A percentile compares a stretch with the other conserved stretches of the same genome.
Conservation (phyloP, 208 protist species). For the Crithidia mellificae region DNA sequence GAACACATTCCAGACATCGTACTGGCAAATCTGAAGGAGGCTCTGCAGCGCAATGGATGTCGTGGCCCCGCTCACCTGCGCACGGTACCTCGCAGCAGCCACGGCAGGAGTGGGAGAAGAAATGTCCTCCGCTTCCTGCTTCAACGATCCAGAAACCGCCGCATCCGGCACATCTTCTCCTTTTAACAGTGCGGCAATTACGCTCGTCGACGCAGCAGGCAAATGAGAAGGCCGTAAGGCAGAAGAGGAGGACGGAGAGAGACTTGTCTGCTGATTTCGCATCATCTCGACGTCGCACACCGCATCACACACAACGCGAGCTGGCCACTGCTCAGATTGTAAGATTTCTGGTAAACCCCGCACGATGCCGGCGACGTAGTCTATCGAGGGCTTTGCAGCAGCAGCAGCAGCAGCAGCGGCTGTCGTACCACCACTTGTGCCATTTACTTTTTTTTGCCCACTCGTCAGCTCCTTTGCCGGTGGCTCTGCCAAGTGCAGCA, state of each 20-base stretch:
- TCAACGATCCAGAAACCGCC: neutral
- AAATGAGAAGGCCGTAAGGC: too few species aligned
- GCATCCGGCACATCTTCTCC: neutral
- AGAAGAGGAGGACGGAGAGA: too few species aligned
- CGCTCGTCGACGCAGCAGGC: neutral
- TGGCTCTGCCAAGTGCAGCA: conserved; percentile 16
- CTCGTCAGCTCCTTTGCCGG: too few species aligned
- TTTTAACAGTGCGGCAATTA: neutral
- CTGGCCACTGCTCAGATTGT: conserved; percentile 43
- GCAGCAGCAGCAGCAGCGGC: too few species aligned
- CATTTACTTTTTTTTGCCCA: too few species aligned
- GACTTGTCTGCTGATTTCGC: too few species aligned
- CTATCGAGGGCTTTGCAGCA: conserved; percentile 9
- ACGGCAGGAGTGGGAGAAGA: neutral
- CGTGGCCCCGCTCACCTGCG: conserved; percentile 21
- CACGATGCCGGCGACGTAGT: conserved; percentile 37
- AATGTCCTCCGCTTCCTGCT: neutral
- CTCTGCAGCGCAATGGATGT: conserved; percentile 31
- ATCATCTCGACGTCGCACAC: too few species aligned
- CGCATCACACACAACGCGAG: conserved; percentile 33
- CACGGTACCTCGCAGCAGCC: neutral
- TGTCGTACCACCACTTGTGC: too few species aligned
- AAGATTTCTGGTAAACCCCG: conserved; percentile 28
- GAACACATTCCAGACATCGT: conserved; percentile 29
- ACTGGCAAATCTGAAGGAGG: conserved; percentile 9